These are phyloP conservation scores for Corylus avellana DNA, from an alignment of 306 rosid genomes.

Conservation along the genomic window DNA sequence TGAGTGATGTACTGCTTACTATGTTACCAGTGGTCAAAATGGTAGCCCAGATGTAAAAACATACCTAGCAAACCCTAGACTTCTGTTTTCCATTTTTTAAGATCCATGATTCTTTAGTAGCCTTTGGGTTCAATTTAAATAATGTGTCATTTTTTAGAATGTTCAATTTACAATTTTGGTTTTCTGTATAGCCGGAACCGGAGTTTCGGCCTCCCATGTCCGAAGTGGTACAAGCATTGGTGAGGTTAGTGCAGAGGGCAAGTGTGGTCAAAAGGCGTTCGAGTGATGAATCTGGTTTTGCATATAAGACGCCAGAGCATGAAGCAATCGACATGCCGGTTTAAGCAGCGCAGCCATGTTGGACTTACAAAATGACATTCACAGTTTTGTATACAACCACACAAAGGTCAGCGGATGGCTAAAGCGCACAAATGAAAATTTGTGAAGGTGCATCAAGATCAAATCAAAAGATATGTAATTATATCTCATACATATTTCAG, in stretches of 20 bases:
- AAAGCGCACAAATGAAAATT: slow-evolving; percentile 32
- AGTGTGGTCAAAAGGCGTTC: slow-evolving; percentile 82
- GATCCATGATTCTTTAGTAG: not conserved
- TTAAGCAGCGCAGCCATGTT: slow-evolving; percentile 34
- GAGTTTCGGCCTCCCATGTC: slow-evolving; percentile 99
- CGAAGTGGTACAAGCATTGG: slow-evolving; percentile 96
- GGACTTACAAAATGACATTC: not conserved
- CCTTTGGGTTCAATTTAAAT: not conserved
- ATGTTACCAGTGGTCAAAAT: not conserved
- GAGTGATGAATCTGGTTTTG: slow-evolving; percentile 80
- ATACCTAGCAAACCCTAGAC: not conserved
- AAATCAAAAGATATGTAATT: slow-evolving; percentile 44
- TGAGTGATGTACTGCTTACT: not conserved
- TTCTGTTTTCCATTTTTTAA: not conserved
- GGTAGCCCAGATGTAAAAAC: not conserved
- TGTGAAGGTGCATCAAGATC: slow-evolving; percentile 24
- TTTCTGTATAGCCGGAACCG: slow-evolving; percentile 68
- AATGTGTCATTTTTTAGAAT: not conserved
- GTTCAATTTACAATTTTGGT: not conserved
- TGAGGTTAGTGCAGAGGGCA: slow-evolving; percentile 83
- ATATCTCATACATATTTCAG: slow-evolving; percentile 35
- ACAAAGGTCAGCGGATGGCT: slow-evolving; percentile 23
- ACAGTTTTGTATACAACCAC: slow-evolving; percentile 47
- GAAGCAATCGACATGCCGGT: slow-evolving; percentile 69
- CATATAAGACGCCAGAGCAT: slow-evolving; percentile 78